phyloP scores from a whole-genome alignment of 176 grass and related monocot genomes.

The Rhynchospora pubera region DNA sequence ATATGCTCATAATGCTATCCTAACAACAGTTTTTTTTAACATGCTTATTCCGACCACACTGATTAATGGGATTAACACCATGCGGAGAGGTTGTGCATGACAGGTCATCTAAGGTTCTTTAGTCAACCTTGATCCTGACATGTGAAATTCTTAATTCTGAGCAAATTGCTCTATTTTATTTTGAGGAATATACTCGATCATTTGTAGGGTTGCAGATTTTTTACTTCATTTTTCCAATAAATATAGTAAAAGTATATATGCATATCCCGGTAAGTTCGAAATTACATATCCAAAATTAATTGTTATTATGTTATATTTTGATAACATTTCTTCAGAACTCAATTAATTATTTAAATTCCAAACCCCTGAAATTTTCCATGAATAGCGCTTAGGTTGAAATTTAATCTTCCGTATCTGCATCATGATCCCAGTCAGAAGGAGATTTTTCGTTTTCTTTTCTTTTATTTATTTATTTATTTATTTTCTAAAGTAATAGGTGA shows the following conservation, averaged over 20 bases:
- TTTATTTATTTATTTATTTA: no score
- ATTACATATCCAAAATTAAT: not conserved
- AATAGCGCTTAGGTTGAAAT: not conserved
- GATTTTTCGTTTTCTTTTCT: not conserved
- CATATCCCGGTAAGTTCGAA: not conserved
- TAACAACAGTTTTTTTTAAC: not conserved
- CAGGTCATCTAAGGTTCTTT: not conserved
- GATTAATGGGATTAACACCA: not conserved
- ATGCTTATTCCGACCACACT: not conserved
- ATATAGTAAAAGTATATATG: not conserved
- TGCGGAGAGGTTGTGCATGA: not conserved
- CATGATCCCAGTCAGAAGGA: not conserved
- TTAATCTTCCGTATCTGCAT: not conserved
- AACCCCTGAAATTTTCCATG: not conserved
- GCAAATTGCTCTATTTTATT: not conserved
- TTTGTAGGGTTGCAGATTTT: not conserved
- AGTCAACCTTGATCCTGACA: slow-evolving; percentile 4
- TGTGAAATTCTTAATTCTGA: not conserved
- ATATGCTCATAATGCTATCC: not conserved
- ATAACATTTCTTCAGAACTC: no score
- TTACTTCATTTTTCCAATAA: not conserved
- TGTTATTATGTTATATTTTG: no score
- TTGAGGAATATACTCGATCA: no score
- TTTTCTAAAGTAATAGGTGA: no score
- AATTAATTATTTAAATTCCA: no score